phyloP scores from a whole-genome alignment of 2,329 filamentous ascomycete species.

The Ceratocystis cubensis region DNA sequence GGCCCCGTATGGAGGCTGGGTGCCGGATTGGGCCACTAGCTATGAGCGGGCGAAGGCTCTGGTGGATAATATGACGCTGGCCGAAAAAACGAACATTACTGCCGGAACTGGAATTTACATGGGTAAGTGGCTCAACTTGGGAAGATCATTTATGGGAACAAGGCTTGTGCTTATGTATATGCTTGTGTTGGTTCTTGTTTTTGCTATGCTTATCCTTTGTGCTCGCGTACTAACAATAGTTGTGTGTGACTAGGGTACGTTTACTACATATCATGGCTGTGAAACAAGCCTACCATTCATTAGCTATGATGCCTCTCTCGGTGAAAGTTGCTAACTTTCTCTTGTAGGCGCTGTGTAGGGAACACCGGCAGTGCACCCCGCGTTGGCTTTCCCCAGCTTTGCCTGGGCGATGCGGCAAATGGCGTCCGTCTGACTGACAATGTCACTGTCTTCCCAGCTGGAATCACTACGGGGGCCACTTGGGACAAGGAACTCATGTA shows the following conservation, averaged over 20 bases:
- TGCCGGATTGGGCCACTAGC: constrained; percentile 52
- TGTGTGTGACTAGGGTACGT: constrained; percentile 8
- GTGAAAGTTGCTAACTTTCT: not conserved
- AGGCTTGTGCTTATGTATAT: not conserved
- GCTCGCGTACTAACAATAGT: not conserved
- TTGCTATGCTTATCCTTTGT: constrained; percentile 13
- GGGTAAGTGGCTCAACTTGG: constrained; percentile 33
- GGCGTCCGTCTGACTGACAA: constrained; percentile 63
- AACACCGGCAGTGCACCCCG: constrained; percentile 61
- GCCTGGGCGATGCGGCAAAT: constrained; percentile 57
- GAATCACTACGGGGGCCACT: constrained; percentile 64
- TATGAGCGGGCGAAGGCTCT: constrained; percentile 57
- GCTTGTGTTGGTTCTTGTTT: not conserved
- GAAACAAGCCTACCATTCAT: not conserved
- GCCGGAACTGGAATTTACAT: constrained; percentile 59
- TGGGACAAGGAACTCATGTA: constrained; percentile 63
- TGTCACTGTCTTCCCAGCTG: constrained; percentile 63
- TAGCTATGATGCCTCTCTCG: not conserved
- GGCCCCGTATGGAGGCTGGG: constrained; percentile 59
- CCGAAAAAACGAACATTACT: constrained; percentile 69
- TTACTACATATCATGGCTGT: not conserved
- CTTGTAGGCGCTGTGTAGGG: constrained; percentile 51
- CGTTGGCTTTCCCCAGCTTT: constrained; percentile 59
- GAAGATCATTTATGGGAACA: too few relatives aligned
- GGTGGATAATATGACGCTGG: constrained; percentile 64